phyloP scores from a whole-genome alignment of 768 basidiomycete species.

The Pleurotus cornucopiae region DNA sequence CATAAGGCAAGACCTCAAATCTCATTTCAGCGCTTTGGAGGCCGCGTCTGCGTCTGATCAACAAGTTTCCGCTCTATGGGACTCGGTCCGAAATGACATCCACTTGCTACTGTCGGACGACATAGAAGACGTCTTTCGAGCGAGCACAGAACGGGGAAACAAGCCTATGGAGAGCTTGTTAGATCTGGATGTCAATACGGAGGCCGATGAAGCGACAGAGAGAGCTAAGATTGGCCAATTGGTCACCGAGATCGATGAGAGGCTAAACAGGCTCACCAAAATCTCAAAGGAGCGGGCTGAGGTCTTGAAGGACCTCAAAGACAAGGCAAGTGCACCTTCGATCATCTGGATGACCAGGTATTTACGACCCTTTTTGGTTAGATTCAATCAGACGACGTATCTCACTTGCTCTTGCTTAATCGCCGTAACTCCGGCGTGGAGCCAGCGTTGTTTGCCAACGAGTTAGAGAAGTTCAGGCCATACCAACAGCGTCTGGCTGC shows the following conservation, averaged over 20 bases:
- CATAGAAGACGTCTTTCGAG: conserved; percentile 61
- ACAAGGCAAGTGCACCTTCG: conserved; percentile 57
- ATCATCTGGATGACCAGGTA: background rate
- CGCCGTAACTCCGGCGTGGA: conserved; percentile 81
- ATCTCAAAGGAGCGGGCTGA: conserved; percentile 83
- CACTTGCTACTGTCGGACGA: conserved; percentile 53
- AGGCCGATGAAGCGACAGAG: conserved; percentile 63
- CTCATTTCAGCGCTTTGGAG: conserved; percentile 65
- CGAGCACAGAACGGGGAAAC: conserved; percentile 35
- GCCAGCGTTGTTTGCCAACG: conserved; percentile 83
- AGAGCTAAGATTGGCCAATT: conserved; percentile 59
- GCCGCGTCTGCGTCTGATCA: conserved; percentile 76
- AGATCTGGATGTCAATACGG: conserved; percentile 68
- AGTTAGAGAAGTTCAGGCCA: conserved; percentile 93
- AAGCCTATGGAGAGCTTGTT: conserved; percentile 35
- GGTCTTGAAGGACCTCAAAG: conserved; percentile 90
- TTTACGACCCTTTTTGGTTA: conserved; percentile 22
- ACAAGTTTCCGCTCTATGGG: conserved; percentile 74
- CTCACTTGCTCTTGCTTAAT: conserved; percentile 88
- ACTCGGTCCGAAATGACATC: conserved; percentile 62
- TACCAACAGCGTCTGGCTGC: conserved; percentile 80
- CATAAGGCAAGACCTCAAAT: conserved; percentile 75
- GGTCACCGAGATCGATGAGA: conserved; percentile 75
- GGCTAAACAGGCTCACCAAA: conserved; percentile 72
- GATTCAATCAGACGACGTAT: conserved; percentile 96